phyloP scores from a whole-genome alignment of 2,329 filamentous ascomycete species.

The Trichoderma breve region DNA sequence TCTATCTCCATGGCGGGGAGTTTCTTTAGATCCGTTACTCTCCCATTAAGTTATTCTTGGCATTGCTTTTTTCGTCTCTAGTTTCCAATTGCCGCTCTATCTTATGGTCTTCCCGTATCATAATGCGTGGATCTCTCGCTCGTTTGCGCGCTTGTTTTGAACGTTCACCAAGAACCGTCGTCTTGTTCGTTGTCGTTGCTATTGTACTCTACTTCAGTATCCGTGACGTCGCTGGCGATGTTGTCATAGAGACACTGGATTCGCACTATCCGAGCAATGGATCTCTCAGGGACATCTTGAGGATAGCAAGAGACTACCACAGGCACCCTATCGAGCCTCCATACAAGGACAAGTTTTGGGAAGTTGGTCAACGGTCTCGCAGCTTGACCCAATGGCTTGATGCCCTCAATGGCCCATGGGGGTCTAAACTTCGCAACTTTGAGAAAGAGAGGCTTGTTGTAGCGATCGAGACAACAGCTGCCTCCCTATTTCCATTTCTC shows the following conservation, averaged over 20 bases:
- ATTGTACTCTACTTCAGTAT: neutral
- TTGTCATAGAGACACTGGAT: neutral
- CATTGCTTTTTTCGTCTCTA: neutral
- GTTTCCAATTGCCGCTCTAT: neutral
- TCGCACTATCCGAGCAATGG: neutral
- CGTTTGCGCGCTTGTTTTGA: neutral
- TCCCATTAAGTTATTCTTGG: neutral
- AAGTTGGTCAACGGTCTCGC: conserved; percentile 32
- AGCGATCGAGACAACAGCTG: conserved; percentile 22
- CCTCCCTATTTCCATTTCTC: conserved; percentile 31
- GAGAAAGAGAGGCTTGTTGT: neutral
- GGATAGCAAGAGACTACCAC: conserved; percentile 26
- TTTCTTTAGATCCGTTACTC: neutral
- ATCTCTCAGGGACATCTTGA: conserved; percentile 8
- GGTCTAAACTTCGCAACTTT: neutral
- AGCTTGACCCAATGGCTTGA: conserved; percentile 26
- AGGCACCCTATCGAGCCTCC: conserved; percentile 32
- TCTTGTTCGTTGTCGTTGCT: neutral
- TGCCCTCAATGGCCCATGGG: neutral
- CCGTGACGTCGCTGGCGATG: neutral
- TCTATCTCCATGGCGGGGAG: neutral
- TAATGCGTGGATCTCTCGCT: neutral
- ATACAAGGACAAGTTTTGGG: conserved; percentile 34
- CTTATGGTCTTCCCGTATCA: neutral
- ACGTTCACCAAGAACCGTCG: neutral